Conservation (phyloP, 257 asterid species). For the Euphrasia confusa region DNA sequence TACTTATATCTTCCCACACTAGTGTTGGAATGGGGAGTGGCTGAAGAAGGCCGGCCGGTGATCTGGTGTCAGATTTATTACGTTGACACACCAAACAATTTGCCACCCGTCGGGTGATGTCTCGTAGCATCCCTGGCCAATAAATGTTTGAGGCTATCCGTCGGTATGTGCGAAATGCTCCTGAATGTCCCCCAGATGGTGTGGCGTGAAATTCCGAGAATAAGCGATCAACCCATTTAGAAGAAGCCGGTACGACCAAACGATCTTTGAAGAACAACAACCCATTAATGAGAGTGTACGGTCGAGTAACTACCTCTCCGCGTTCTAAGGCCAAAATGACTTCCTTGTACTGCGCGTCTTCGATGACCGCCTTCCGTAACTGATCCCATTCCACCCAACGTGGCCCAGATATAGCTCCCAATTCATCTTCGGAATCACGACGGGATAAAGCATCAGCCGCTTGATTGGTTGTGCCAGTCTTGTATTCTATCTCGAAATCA, state of each 20-base stretch:
- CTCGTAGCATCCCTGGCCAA: too few relatives aligned
- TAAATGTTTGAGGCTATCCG: not conserved
- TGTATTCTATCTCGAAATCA: not conserved
- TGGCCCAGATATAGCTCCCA: not conserved
- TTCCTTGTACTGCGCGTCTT: not conserved
- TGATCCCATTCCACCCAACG: not conserved
- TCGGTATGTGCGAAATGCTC: not conserved
- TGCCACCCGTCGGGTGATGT: too few relatives aligned
- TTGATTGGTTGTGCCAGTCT: not conserved
- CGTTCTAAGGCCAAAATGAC: too few relatives aligned
- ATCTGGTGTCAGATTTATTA: too few relatives aligned
- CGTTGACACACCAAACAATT: too few relatives aligned
- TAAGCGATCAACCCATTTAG: not conserved
- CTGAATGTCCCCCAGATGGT: not conserved
- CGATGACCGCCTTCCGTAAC: not conserved
- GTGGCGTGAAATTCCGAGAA: not conserved
- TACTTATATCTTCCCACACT: not conserved
- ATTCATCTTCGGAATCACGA: too few relatives aligned
- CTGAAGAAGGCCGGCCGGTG: not conserved
- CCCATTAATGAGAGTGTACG: not conserved
- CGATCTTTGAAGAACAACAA: not conserved
- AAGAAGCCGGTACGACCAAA: not conserved
- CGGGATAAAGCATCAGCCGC: conserved; percentile 1
- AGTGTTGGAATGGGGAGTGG: not conserved
- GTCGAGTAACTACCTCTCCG: too few relatives aligned